phyloP scores from a whole-genome alignment of 2,329 filamentous ascomycete species.

The Cladosporium phlei region DNA sequence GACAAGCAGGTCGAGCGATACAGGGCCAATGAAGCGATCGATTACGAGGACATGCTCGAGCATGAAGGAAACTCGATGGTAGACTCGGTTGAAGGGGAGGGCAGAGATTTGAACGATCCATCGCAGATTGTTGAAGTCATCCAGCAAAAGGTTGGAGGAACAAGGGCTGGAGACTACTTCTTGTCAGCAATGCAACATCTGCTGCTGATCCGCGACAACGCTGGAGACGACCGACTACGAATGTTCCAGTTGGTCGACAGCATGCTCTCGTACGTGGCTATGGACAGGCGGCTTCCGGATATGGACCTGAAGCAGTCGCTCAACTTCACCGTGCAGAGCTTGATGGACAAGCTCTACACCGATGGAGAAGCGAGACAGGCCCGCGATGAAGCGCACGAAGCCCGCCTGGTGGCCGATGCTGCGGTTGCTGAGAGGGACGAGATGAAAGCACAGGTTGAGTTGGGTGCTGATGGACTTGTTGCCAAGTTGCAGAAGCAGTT shows the following conservation, averaged over 20 bases:
- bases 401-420: conserved; percentile 87
- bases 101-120: conserved; percentile 89
- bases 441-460: conserved; percentile 78
- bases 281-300: conserved; percentile 91
- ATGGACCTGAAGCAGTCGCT: conserved; percentile 97
- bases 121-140: conserved; percentile 93
- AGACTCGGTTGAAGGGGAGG: conserved; percentile 77
- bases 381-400: conserved; percentile 84
- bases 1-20: conserved; percentile 97
- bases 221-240: conserved; percentile 82
- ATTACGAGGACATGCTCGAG: conserved; percentile 96
- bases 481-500: conserved; percentile 88
- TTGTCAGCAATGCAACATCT: conserved; percentile 92
- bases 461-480: conserved; percentile 90
- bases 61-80: conserved; percentile 85
- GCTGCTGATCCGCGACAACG: conserved; percentile 84
- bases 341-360: conserved; percentile 92
- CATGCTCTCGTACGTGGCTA: conserved; percentile 98
- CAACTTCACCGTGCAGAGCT: conserved; percentile 92
- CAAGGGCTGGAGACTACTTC: conserved; percentile 89
- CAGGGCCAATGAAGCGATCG: conserved; percentile 89
- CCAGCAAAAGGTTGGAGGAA: conserved; percentile 74
- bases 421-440: conserved; percentile 96
- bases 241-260: conserved; percentile 98
- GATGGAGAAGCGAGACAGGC: conserved; percentile 91